phyloP scores from a whole-genome alignment of 1,284 basidiomycete species.

The Trichosporon ovoides region DNA sequence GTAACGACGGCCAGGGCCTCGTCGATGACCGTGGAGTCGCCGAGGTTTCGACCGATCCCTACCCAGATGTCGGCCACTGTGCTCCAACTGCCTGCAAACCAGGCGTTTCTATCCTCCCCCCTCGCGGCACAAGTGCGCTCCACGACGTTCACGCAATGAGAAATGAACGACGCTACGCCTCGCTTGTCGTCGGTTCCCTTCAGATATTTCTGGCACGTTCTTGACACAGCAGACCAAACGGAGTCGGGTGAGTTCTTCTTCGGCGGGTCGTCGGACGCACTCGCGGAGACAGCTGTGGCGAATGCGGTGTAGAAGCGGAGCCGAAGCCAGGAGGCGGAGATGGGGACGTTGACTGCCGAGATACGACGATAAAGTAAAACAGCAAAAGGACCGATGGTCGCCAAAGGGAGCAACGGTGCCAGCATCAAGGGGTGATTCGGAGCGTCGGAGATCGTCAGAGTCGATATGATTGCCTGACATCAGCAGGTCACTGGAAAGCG shows the following conservation, averaged over 20 bases:
- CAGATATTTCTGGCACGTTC: conserved; percentile 10
- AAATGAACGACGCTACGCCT: conserved; percentile 21
- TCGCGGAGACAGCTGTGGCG: conserved; percentile 1
- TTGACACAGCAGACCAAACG: conserved; percentile 15
- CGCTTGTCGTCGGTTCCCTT: conserved; percentile 15
- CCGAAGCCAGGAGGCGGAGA: conserved; percentile 9
- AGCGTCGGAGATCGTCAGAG: neutral
- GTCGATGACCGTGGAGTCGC: conserved; percentile 31
- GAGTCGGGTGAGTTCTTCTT: conserved; percentile 9
- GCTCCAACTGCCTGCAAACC: conserved; percentile 34
- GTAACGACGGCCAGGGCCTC: conserved; percentile 26
- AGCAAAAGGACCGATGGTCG: neutral
- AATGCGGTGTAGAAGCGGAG: conserved; percentile 12
- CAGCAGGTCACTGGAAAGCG: neutral
- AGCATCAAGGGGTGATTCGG: conserved; percentile 10
- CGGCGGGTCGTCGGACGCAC: neutral
- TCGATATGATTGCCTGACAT: conserved; percentile 7
- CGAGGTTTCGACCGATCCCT: conserved; percentile 35
- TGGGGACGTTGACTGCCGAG: neutral
- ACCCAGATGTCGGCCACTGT: conserved; percentile 42
- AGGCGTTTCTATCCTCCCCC: conserved; percentile 17
- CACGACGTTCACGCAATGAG: conserved; percentile 22
- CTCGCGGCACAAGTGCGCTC: conserved; percentile 20
- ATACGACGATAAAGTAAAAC: conserved; percentile 14
- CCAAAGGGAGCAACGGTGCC: conserved; percentile 11